phyloP scores from a whole-genome alignment of 2,329 filamentous ascomycete genomes.

The Cercospora sp. region DNA sequence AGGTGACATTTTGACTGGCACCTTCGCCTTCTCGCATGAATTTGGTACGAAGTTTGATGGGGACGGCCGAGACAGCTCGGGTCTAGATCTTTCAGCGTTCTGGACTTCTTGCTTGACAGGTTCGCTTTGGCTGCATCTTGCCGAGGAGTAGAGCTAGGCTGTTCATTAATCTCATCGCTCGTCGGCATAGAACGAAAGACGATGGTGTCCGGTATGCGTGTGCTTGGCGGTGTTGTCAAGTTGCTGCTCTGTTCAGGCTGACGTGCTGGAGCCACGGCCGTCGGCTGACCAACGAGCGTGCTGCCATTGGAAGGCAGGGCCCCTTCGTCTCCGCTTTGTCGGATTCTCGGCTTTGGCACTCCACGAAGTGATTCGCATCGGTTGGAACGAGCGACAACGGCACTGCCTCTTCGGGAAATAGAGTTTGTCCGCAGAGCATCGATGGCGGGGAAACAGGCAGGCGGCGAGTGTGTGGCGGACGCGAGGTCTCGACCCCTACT shows the following conservation, averaged over 20 bases:
- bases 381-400: neutral
- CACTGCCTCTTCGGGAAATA: neutral
- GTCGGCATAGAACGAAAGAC: neutral
- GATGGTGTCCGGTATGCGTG: neutral
- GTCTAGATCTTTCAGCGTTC: neutral
- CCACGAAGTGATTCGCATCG: neutral
- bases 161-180: neutral
- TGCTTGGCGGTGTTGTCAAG: too few relatives aligned
- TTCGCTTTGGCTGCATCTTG: neutral
- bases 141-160: neutral
- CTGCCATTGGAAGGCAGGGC: neutral
- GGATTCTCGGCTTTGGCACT: neutral
- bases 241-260: neutral
- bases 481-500: constrained; percentile 6
- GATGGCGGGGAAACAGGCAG: constrained; percentile 9
- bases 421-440: neutral
- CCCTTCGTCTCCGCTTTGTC: neutral
- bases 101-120: neutral
- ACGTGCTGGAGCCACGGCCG: neutral
- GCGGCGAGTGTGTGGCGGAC: neutral
- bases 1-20: neutral
- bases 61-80: neutral
- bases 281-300: neutral
- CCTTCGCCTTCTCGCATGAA: too few relatives aligned
- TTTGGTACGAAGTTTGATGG: neutral